Base-by-base conservation (phyloP, 192 early-diverging fungal species). In the Cladochytrium replicatum region DNA sequence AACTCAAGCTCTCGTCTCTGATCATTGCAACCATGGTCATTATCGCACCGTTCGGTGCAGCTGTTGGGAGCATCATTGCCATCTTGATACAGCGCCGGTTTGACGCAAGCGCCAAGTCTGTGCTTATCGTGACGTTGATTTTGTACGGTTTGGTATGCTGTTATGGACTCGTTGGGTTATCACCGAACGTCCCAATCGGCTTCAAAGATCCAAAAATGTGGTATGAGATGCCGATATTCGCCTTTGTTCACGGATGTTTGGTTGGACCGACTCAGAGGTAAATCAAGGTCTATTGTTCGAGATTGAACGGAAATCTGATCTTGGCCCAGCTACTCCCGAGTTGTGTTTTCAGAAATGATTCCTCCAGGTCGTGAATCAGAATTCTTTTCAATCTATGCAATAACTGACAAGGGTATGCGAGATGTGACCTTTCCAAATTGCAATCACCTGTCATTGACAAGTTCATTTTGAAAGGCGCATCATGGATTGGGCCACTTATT, bases 401-500 rank as follows among this genome's bases (percentile, higher is more conserved):
- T 53, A 41, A 76, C 76, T 8, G 48, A 55, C 50, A 55, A 55
- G 29, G 53, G 9, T 13, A 37, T 17, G 17, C 13, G 34, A 17
- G 13, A 13, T 37, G 13, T 17, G 13, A 37, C 17, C 17, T 37
- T 37, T 26, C 29, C 13, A 4, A 11, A 9, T 21, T 25, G 7
- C 6, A 7, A 32, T 21, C 6, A 42, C 5, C n/a, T 48, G 23
- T 9, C 5, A 11, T 8, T 43, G 32, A 15, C 17, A 7, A 41
- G 42, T 4, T 51, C 9, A 15, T 21, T 6, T 31, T 32, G 32
- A 60, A 9, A 60, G 82, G 43, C 21, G 73, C 61, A 11, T 58
- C 67, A 13, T 78, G 76, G 75, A 57, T 82, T 34, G 82, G 82
- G 13, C 80, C 81, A 0, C 49, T 83, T 30, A 64, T 83, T 28